phyloP scores from a whole-genome alignment of 208 protist genomes.

The Zelonia costaricensis region DNA sequence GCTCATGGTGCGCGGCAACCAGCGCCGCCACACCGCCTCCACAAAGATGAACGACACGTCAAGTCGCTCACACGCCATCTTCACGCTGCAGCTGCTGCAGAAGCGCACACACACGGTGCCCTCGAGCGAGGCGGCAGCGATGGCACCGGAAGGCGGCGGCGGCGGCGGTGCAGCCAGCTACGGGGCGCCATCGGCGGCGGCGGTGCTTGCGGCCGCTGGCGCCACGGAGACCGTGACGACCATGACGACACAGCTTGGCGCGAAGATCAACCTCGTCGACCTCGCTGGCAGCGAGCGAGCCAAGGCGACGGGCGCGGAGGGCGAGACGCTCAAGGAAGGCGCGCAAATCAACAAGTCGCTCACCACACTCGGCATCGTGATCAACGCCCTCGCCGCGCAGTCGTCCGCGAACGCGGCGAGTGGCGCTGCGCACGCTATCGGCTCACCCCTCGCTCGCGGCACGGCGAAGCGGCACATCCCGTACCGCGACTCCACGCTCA shows the following conservation, averaged over 20 bases:
- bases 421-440: too few relatives aligned
- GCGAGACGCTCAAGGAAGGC: conserved; percentile 76
- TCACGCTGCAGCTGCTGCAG: conserved; percentile 85
- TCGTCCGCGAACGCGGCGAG: conserved; percentile 20
- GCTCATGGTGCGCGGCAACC: conserved; percentile 76
- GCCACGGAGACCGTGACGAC: conserved; percentile 22
- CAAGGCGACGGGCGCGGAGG: conserved; percentile 80
- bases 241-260: conserved; percentile 50
- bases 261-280: conserved; percentile 93
- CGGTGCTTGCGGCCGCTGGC: neutral
- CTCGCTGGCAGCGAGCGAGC: conserved; percentile 93
- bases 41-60: conserved; percentile 97
- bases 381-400: conserved; percentile 82
- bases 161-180: neutral
- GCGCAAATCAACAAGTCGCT: conserved; percentile 92
- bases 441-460: too few relatives aligned
- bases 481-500: conserved; percentile 88
- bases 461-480: conserved; percentile 51
- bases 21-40: conserved; percentile 68
- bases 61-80: conserved; percentile 97
- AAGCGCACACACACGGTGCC: conserved; percentile 23
- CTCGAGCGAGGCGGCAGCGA: neutral
- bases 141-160: too few relatives aligned
- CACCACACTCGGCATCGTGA: conserved; percentile 90
- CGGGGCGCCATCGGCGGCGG: neutral